Evolutionary conservation across 768 basidiomycete species (phyloP), one percentile per base, ranked within the genome.

Genomic region (Russula earlei): DNA sequence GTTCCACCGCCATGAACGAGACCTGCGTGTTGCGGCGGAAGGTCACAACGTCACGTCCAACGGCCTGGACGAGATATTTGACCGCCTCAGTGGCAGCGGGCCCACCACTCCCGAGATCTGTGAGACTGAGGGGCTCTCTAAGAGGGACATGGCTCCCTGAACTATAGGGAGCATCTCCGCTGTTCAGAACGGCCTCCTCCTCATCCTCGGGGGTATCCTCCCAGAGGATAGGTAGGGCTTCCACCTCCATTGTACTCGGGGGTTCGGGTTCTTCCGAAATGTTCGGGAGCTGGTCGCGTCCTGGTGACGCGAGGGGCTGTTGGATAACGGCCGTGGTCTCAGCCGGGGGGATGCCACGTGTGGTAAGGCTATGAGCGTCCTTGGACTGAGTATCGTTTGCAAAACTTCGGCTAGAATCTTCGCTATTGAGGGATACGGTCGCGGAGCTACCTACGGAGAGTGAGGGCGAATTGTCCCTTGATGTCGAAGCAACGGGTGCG

Each of bases 11-110:
- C 49, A 64, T 36, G 44, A 61, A 64, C 17, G 58, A 61, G 41
- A 56, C 43, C 6, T 60, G 62, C 0, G 63, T 58, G 50, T 64
- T 64, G 14, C 63, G 62, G 19, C 44, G 54, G 38, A 61, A 56
- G 4, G 55, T 34, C 22, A 48, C 45, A 24, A 61, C 59, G 44
- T 64, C 54, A 4, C 34, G 55, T 3, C 59, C 62, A 2, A 60
- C 38, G 14, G 42, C 49, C 31, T 61, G 53, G 15, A 63, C 22
- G 24, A 64, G 54, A 29, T 37, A 51, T 27, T 59, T 63, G 62
- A 49, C 43, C n/a, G 44, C 44, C 40, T 61, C 62, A 4, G 61
- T 62, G 22, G 60, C 62, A 2, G 55, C 33, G 24, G 12, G 56
- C 7, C 33, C 11, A 7, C 8, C 52, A 29, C 14, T 34, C 29